A percentile compares a stretch with the other conserved stretches of the same genome.
These are phyloP conservation scores for Plenodomus lindquistii DNA, from an alignment of 2,329 filamentous ascomycete species.

Conservation along the genomic window DNA sequence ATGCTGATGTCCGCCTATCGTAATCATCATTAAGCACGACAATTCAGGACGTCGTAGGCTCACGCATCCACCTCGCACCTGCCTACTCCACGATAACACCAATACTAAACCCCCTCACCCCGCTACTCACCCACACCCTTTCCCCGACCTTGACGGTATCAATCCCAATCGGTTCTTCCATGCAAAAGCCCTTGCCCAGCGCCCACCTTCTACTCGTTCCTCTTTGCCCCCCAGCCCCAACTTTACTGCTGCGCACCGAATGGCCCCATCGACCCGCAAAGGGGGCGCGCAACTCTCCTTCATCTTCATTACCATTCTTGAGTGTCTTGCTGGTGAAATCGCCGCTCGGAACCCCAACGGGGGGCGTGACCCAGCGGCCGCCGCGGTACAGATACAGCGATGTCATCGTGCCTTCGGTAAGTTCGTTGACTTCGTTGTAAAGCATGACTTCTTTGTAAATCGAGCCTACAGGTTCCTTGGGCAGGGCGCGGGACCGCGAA, in stretches of 20 bases:
- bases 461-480: slow-evolving; percentile 30
- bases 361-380: slow-evolving; percentile 79
- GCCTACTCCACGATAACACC: slow-evolving; percentile 34
- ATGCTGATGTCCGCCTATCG: too few species aligned
- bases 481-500: slow-evolving; percentile 67
- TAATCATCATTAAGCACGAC: too few species aligned
- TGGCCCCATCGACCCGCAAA: slow-evolving; percentile 47
- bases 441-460: slow-evolving; percentile 72
- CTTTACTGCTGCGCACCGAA: slow-evolving; percentile 40
- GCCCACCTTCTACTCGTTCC: slow-evolving; percentile 85
- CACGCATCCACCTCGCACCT: too few species aligned
- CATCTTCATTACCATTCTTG: slow-evolving; percentile 25
- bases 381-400: slow-evolving; percentile 79
- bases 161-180: slow-evolving; percentile 65
- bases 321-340: slow-evolving; percentile 26
- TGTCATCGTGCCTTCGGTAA: slow-evolving; percentile 86
- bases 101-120: slow-evolving; percentile 72
- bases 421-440: slow-evolving; percentile 63
- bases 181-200: slow-evolving; percentile 68
- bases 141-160: slow-evolving; percentile 71
- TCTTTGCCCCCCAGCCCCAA: slow-evolving; percentile 77
- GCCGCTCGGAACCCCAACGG: slow-evolving; percentile 45
- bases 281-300: slow-evolving; percentile 40
- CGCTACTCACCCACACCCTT: slow-evolving; percentile 86
- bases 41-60: too few species aligned